Percentiles rank a stretch among this genome's conserved stretches.
Conservation (phyloP, 768 basidiomycete genomes). For the Macrolepiota dolichaula region DNA sequence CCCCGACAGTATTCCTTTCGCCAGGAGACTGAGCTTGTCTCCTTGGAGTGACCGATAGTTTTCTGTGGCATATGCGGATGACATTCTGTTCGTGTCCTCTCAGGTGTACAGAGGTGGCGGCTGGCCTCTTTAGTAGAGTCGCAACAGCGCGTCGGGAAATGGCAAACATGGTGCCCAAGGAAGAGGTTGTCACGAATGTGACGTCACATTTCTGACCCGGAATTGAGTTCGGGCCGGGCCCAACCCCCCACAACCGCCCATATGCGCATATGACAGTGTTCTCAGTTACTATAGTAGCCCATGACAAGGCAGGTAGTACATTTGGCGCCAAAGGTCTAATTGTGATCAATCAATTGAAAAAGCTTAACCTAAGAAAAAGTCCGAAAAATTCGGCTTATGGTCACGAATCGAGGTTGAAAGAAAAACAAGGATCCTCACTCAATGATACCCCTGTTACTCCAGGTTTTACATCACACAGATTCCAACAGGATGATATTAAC, state of each 20-base stretch:
- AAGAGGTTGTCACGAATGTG: background rate
- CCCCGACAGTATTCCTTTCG: conserved; percentile 9
- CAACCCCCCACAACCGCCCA: background rate
- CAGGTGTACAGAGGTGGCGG: background rate
- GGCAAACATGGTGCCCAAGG: background rate
- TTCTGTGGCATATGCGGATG: background rate
- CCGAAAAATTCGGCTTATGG: too few species aligned
- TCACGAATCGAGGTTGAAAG: too few species aligned
- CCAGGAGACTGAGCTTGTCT: conserved; percentile 5
- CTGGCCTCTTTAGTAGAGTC: background rate
- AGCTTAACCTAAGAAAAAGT: too few species aligned
- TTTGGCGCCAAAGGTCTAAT: too few species aligned
- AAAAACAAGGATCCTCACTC: too few species aligned
- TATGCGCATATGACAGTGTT: too few species aligned
- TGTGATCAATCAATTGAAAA: too few species aligned
- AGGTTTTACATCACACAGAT: background rate
- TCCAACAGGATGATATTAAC: conserved; percentile 5
- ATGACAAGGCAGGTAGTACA: too few species aligned
- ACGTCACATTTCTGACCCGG: background rate
- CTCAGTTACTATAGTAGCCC: too few species aligned
- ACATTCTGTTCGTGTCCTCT: background rate
- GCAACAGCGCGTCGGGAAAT: background rate
- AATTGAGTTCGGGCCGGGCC: background rate
- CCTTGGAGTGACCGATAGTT: background rate
- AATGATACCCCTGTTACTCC: too few species aligned